A percentile compares a stretch with the other conserved stretches of the same genome.
phyloP scores from a whole-genome alignment of 1,284 basidiomycete genomes.

The Sporisorium sorghi region DNA sequence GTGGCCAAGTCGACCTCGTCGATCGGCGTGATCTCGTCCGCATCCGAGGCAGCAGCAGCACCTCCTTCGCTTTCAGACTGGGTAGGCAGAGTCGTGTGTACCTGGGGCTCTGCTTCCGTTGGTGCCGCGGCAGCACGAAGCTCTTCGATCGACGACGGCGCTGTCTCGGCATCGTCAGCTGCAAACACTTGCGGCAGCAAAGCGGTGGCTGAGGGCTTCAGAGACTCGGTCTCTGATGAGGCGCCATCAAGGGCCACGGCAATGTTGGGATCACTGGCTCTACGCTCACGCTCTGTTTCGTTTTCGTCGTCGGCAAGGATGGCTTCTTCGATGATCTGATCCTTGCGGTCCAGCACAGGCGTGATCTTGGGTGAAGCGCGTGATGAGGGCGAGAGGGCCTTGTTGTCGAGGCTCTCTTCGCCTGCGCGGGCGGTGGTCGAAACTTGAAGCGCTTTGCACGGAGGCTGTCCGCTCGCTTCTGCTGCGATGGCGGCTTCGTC shows the following conservation, averaged over 20 bases:
- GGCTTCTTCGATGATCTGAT: conserved; percentile 55
- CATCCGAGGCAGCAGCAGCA: conserved; percentile 9
- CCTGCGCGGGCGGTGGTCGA: conserved; percentile 42
- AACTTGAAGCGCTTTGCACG: conserved; percentile 31
- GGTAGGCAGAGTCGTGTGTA: conserved; percentile 8
- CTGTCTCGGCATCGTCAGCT: conserved; percentile 30
- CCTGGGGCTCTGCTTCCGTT: conserved; percentile 1
- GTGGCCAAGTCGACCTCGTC: conserved; percentile 13
- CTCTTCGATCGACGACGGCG: conserved; percentile 33
- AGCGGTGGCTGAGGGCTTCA: conserved; percentile 4
- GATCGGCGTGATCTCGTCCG: conserved; percentile 32
- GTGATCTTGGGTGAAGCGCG: conserved; percentile 34
- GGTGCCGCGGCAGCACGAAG: conserved; percentile 19
- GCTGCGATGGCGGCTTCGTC: conserved; percentile 49
- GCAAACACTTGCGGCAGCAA: conserved; percentile 21
- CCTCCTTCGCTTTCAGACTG: background rate
- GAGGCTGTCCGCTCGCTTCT: conserved; percentile 49
- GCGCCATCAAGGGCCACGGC: background rate
- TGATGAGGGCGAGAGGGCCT: conserved; percentile 12
- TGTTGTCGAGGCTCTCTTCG: conserved; percentile 15
- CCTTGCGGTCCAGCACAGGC: conserved; percentile 30
- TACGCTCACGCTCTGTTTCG: conserved; percentile 21
- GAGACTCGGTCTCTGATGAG: background rate
- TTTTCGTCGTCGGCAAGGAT: conserved; percentile 42
- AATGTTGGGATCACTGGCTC: conserved; percentile 13